Evolutionary conservation across 495 filamentous ascomycete genomes (phyloP).

Genomic region (Physcia stellaris): DNA sequence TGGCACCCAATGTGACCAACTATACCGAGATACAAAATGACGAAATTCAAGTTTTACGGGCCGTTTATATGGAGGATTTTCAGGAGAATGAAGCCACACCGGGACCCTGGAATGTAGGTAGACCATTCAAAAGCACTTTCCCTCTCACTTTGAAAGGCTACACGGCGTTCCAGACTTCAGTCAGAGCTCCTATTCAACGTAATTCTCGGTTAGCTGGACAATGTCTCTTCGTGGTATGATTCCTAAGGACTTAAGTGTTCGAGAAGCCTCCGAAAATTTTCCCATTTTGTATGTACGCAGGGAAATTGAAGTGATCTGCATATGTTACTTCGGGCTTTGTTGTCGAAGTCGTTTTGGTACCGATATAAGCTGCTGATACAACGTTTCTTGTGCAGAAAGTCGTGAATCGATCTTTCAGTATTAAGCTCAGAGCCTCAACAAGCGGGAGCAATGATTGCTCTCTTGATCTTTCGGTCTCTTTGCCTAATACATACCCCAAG

Average conservation of each 20-base stretch:
- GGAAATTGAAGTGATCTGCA: too few species aligned
- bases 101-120: conserved; percentile 73
- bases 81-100: conserved; percentile 54
- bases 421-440: conserved; percentile 57
- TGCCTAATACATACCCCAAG: conserved; percentile 91
- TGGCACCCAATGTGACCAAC: conserved; percentile 34
- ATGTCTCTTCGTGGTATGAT: too few species aligned
- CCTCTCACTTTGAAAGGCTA: not conserved
- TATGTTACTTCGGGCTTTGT: too few species aligned
- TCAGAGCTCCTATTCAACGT: too few species aligned
- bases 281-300: not conserved
- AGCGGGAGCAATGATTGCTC: conserved; percentile 42
- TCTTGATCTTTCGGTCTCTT: conserved; percentile 50
- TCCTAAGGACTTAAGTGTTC: too few species aligned
- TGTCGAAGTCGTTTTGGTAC: too few species aligned
- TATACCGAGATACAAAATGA: conserved; percentile 77
- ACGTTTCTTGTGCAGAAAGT: conserved; percentile 55
- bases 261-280: too few species aligned
- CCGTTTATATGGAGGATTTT: conserved; percentile 91
- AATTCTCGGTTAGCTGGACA: too few species aligned
- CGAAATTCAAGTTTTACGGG: conserved; percentile 73
- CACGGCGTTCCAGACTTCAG: too few species aligned
- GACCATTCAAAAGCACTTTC: not conserved
- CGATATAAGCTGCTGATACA: too few species aligned
- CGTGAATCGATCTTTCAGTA: conserved; percentile 62